Conservation (phyloP, 2,329 filamentous ascomycete species). For the Graphilbum sp. region DNA sequence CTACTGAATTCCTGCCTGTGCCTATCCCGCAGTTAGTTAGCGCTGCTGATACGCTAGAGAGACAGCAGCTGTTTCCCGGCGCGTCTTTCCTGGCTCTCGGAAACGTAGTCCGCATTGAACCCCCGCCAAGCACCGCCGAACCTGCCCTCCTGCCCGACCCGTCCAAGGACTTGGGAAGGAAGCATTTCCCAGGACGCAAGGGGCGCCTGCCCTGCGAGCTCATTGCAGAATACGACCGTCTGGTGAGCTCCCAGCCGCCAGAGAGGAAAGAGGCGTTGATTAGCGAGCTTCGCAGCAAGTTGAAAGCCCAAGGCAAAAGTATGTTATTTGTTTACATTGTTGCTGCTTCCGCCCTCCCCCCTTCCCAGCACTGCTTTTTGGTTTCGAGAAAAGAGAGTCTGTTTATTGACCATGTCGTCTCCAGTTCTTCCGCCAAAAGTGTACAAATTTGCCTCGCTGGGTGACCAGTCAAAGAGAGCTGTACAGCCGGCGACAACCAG, state of each 20-base stretch:
- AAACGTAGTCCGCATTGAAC: constrained; percentile 7
- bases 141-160: constrained; percentile 10
- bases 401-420: neutral
- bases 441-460: constrained; percentile 9
- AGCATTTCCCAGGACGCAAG: constrained; percentile 8
- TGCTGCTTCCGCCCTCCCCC: neutral
- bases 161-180: constrained; percentile 9
- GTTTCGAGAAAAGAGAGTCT: neutral
- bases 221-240: constrained; percentile 9
- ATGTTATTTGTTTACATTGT: too few species aligned
- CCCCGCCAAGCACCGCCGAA: constrained; percentile 6
- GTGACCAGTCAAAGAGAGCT: constrained; percentile 4
- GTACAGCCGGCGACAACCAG: neutral
- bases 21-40: constrained; percentile 5
- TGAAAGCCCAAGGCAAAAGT: constrained; percentile 9
- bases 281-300: constrained; percentile 7
- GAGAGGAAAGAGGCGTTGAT: constrained; percentile 8
- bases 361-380: too few species aligned
- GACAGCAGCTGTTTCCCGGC: constrained; percentile 7
- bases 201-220: constrained; percentile 7
- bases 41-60: constrained; percentile 7
- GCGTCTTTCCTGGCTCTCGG: constrained; percentile 7
- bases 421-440: constrained; percentile 9
- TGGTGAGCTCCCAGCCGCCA: constrained; percentile 4
- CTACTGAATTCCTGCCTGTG: constrained; percentile 2